phyloP scores from a whole-genome alignment of 2,329 filamentous ascomycete genomes.

The Venturiaceae sp. region DNA sequence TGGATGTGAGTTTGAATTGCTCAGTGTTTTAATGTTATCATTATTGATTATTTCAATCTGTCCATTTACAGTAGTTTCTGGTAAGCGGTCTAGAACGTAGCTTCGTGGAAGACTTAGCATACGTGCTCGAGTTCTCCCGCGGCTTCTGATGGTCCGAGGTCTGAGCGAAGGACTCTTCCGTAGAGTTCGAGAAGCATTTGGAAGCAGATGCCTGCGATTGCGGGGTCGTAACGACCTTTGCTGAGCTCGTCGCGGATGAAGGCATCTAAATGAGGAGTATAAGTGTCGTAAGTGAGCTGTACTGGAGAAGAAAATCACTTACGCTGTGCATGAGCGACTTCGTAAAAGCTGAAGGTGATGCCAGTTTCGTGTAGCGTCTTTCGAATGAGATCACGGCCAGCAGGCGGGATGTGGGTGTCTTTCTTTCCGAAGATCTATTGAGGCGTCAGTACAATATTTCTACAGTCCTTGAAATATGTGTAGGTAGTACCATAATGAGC shows the following conservation, averaged over 20 bases:
- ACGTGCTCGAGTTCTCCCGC: conserved; percentile 17
- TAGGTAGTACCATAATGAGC: conserved; percentile 64
- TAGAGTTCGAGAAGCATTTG: conserved; percentile 86
- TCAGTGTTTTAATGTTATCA: too few relatives aligned
- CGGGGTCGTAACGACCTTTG: conserved; percentile 89
- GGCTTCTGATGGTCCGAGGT: conserved; percentile 61
- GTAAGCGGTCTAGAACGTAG: too few relatives aligned
- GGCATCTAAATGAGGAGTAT: conserved; percentile 45
- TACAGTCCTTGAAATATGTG: not conserved
- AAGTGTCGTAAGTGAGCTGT: not conserved
- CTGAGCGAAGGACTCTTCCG: conserved; percentile 64
- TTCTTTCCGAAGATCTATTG: conserved; percentile 75
- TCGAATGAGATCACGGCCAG: conserved; percentile 74
- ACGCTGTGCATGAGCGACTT: conserved; percentile 86
- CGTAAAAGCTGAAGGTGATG: conserved; percentile 70
- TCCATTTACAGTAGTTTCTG: too few relatives aligned
- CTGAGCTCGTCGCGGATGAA: conserved; percentile 89
- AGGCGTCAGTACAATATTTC: too few relatives aligned
- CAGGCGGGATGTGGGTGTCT: conserved; percentile 80
- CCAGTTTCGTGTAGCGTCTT: conserved; percentile 69
- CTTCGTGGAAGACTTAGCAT: not conserved
- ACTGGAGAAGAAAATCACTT: conserved; percentile 20
- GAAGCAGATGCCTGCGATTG: conserved; percentile 78
- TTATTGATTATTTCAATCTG: too few relatives aligned
- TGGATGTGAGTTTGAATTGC: too few relatives aligned